Evolutionary conservation across 352 stramenopile genomes (phyloP).

Genomic region (Aphanomyces invadans): DNA sequence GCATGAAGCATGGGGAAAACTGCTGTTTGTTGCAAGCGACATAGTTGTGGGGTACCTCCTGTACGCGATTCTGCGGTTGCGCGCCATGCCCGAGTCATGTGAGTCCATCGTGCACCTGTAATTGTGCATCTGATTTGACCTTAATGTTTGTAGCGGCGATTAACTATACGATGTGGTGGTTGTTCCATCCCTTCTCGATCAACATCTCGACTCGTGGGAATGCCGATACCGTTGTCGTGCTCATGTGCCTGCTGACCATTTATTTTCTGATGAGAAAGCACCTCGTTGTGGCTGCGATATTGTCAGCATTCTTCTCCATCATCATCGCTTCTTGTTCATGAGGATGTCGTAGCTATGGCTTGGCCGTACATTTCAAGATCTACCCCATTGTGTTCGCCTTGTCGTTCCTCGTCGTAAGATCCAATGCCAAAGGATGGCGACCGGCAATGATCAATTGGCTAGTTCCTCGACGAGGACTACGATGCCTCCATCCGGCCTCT

Average conservation of each 20-base stretch:
- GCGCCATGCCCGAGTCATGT: slow-evolving; percentile 51
- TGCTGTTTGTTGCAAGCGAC: slow-evolving; percentile 95
- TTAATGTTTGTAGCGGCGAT: slow-evolving; percentile 8
- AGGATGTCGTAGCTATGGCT: slow-evolving; percentile 67
- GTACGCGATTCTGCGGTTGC: slow-evolving; percentile 69
- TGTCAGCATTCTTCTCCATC: slow-evolving; percentile 35
- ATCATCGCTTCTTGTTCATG: neutral
- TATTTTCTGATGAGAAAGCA: slow-evolving; percentile 75
- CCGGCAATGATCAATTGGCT: neutral
- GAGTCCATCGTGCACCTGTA: neutral
- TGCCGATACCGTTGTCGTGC: slow-evolving; percentile 90
- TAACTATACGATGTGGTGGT: slow-evolving; percentile 66
- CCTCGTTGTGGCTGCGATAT: slow-evolving; percentile 55
- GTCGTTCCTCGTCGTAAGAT: slow-evolving; percentile 72
- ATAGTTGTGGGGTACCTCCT: slow-evolving; percentile 87
- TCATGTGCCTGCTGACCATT: slow-evolving; percentile 91
- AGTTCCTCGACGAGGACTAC: slow-evolving; percentile 65
- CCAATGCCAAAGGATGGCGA: too few relatives aligned
- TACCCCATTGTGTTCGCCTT: slow-evolving; percentile 98
- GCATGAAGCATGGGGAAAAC: slow-evolving; percentile 85
- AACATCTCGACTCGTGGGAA: slow-evolving; percentile 99
- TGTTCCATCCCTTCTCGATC: slow-evolving; percentile 97
- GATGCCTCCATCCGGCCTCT: slow-evolving; percentile 31
- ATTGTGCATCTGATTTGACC: neutral
- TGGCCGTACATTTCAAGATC: slow-evolving; percentile 97